Evolutionary conservation across 768 basidiomycete genomes (phyloP).

Genomic region (Psilocybe tampanensis): DNA sequence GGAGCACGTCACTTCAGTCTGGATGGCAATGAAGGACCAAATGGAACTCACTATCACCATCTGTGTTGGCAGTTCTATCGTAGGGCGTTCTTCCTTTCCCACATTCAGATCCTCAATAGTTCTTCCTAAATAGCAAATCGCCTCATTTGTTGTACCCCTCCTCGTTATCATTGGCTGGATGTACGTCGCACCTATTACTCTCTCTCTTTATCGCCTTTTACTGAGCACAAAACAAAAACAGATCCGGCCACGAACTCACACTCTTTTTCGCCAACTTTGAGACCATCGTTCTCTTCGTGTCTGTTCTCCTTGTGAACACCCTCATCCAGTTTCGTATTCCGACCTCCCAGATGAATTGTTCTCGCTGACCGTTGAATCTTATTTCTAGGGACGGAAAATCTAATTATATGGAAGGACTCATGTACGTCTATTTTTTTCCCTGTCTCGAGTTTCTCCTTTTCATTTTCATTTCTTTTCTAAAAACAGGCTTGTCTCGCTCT

Average conservation of each 20-base stretch:
- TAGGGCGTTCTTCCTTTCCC: conserved; percentile 34
- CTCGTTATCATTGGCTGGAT: conserved; percentile 91
- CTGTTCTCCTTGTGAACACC: conserved; percentile 86
- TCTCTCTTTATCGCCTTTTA: conserved; percentile 14
- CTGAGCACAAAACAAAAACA: conserved; percentile 23
- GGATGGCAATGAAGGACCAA: conserved; percentile 81
- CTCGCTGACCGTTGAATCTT: neutral
- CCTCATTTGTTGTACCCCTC: conserved; percentile 83
- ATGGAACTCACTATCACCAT: conserved; percentile 75
- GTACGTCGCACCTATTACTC: conserved; percentile 47
- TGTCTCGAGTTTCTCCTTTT: neutral
- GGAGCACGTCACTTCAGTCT: conserved; percentile 84
- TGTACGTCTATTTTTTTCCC: conserved; percentile 42
- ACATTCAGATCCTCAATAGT: neutral
- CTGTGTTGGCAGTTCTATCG: conserved; percentile 81
- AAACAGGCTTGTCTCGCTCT: conserved; percentile 60
- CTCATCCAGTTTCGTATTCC: conserved; percentile 57
- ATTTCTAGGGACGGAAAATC: conserved; percentile 73
- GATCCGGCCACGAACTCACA: conserved; percentile 70
- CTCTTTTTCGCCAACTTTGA: conserved; percentile 89
- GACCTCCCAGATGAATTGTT: too few species aligned
- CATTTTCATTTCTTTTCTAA: conserved; percentile 37
- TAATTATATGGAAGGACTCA: conserved; percentile 92
- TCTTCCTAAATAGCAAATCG: conserved; percentile 65
- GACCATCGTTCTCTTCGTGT: conserved; percentile 86